Conservation (phyloP, 495 filamentous ascomycete genomes). For the Hypoxylon intermedium region DNA sequence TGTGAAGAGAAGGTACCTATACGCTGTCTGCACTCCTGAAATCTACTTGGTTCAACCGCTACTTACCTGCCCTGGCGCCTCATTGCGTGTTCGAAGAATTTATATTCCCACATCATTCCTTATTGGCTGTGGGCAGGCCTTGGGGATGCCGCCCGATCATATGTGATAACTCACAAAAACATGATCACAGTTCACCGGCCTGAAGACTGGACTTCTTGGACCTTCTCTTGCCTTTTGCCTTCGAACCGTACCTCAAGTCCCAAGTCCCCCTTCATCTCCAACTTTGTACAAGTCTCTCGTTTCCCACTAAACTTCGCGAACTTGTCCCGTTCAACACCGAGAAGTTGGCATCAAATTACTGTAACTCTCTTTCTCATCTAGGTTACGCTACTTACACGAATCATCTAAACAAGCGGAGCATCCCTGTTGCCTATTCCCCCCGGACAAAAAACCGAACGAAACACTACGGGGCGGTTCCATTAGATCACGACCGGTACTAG, state of each 20-base stretch:
- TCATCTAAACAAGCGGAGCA: slow-evolving; percentile 9
- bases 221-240: slow-evolving; percentile 28
- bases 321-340: slow-evolving; percentile 24
- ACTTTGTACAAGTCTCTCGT: slow-evolving; percentile 11
- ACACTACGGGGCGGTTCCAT: slow-evolving; percentile 17
- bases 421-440: slow-evolving; percentile 2
- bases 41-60: slow-evolving; percentile 49
- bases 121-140: slow-evolving; percentile 48
- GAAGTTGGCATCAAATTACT: slow-evolving; percentile 18
- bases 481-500: slow-evolving; percentile 9
- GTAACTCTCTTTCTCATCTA: slow-evolving; percentile 8
- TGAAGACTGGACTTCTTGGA: slow-evolving; percentile 39
- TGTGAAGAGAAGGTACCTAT: slow-evolving; percentile 48
- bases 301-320: slow-evolving; percentile 16
- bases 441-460: slow-evolving; percentile 28
- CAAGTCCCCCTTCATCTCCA: slow-evolving; percentile 17
- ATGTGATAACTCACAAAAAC: slow-evolving; percentile 44
- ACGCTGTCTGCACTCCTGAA: slow-evolving; percentile 44
- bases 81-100: slow-evolving; percentile 43
- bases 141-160: slow-evolving; percentile 54
- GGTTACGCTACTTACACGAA: too few relatives aligned
- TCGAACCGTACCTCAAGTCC: slow-evolving; percentile 19
- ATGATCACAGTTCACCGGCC: slow-evolving; percentile 45
- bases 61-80: slow-evolving; percentile 49
- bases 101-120: slow-evolving; percentile 42